These are phyloP conservation scores for Diaporthe vexans DNA, from an alignment of 2,329 filamentous ascomycete genomes.

Conservation along the genomic window DNA sequence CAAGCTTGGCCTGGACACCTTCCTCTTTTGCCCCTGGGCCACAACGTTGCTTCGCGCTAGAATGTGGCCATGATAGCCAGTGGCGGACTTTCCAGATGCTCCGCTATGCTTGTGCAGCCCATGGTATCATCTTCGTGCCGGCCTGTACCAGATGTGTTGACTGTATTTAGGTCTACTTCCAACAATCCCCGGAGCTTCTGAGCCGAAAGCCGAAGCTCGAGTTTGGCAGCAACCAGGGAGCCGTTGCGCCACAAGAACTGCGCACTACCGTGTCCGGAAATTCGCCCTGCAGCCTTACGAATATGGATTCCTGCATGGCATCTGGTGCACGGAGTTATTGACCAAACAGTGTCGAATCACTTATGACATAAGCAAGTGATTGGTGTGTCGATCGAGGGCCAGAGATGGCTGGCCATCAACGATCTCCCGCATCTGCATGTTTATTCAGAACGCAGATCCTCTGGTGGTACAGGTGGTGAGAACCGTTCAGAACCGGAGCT, in stretches of 20 bases:
- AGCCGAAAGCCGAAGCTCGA: not conserved
- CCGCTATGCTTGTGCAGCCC: not conserved
- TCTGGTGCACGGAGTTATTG: not conserved
- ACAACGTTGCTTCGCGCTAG: conserved; percentile 26
- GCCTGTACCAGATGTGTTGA: not conserved
- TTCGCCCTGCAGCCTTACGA: not conserved
- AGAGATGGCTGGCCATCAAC: no score
- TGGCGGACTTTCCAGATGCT: not conserved
- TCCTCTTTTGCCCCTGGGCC: conserved; percentile 20
- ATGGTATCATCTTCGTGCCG: not conserved
- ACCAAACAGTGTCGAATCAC: not conserved
- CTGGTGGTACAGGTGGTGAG: no score
- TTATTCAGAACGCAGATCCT: no score
- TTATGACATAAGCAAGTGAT: no score
- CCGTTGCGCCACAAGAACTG: not conserved
- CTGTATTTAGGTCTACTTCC: not conserved
- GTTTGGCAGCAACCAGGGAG: not conserved
- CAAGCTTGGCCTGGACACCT: conserved; percentile 5
- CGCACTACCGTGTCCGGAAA: not conserved
- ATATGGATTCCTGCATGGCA: not conserved
- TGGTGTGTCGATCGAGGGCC: no score
- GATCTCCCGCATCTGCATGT: no score
- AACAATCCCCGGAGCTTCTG: not conserved
- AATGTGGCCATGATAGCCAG: not conserved
- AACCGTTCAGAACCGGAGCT: no score